phyloP scores from a whole-genome alignment of 1,284 basidiomycete genomes.

The Erythrobasidium hasegawianum region DNA sequence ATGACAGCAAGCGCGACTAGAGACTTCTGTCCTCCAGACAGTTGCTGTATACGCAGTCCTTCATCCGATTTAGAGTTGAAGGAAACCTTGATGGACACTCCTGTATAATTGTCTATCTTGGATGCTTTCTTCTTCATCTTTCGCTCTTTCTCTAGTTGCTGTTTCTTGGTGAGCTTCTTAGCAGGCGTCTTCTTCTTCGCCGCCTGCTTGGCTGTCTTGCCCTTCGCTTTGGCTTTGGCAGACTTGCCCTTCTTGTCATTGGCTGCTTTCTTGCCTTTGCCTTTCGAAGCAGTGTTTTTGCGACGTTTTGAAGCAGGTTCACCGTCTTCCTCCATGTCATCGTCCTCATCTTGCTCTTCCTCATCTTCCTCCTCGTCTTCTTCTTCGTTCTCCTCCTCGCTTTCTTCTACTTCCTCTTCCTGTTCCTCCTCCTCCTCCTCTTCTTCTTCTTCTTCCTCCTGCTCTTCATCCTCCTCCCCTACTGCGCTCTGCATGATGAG shows the following conservation, averaged over 20 bases:
- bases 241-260: neutral
- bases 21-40: slow-evolving; percentile 97
- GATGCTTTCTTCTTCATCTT: slow-evolving; percentile 57
- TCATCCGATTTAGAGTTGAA: slow-evolving; percentile 98
- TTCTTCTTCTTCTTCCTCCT: slow-evolving; percentile 50
- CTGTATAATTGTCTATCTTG: slow-evolving; percentile 88
- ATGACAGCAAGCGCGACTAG: slow-evolving; percentile 94
- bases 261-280: neutral
- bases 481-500: slow-evolving; percentile 87
- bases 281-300: neutral
- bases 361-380: slow-evolving; percentile 43
- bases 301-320: slow-evolving; percentile 5
- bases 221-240: neutral
- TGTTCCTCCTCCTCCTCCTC: slow-evolving; percentile 54
- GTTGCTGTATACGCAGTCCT: slow-evolving; percentile 89
- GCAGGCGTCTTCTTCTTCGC: slow-evolving; percentile 51
- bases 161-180: slow-evolving; percentile 40
- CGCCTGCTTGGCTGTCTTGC: slow-evolving; percentile 54
- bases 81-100: slow-evolving; percentile 94
- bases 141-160: slow-evolving; percentile 49
- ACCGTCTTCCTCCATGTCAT: slow-evolving; percentile 54
- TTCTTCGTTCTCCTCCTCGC: slow-evolving; percentile 10
- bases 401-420: slow-evolving; percentile 61
- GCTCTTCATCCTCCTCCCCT: slow-evolving; percentile 56
- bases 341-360: slow-evolving; percentile 57